Base-by-base conservation (phyloP, 2,329 filamentous ascomycete genomes). In the Shiraia bambusicola region DNA sequence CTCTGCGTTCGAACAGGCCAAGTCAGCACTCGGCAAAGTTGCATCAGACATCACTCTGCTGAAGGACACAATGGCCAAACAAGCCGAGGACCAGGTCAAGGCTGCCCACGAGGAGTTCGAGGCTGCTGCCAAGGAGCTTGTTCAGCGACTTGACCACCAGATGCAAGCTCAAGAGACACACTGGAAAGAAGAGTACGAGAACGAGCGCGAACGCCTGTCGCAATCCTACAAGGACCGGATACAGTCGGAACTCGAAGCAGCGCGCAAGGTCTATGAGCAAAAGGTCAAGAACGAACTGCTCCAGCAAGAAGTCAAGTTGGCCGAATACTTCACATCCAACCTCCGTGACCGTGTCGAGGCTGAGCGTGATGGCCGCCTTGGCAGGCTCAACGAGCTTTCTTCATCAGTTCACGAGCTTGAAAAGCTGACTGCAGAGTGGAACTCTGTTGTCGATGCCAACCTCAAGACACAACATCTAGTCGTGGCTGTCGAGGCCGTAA, bases 381-480 rank as follows among this genome's bases (percentile, higher is more conserved):
- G 88, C 72, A 92, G 89, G 73, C 81, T 98, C 22, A 80, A 83
- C 42, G 85, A 92, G 65, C 81, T 98, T 22, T 86, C 85, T 13
- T 75, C 81, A 25, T 85, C 84, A 10, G 88, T 98, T 13, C 77
- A 78, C 28, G 88, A 94, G 58, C 82, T 98, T 10, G 91, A 96
- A 73, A 84, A 84, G 69, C 81, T 98, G 40, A 94, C 91, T 1
- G 81, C 82, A 1, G 86, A 89, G 53, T 97, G 90, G 90, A 94
- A 92, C 71, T 82, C 84, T 28, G 88, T 97, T 27, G 83, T 98
- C 15, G 90, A 97, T 66, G 78, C 81, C 46, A 97, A 93, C 72
- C 81, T 97, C 50, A 86, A 88, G 70, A 96, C 93, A 1, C 93
- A 98, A 71, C 91, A 97, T 72, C 83, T 98, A 19, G 89, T 96